Evolutionary conservation across 2,329 filamentous ascomycete genomes (phyloP).

Genomic region (Epicoccum nigrum): DNA sequence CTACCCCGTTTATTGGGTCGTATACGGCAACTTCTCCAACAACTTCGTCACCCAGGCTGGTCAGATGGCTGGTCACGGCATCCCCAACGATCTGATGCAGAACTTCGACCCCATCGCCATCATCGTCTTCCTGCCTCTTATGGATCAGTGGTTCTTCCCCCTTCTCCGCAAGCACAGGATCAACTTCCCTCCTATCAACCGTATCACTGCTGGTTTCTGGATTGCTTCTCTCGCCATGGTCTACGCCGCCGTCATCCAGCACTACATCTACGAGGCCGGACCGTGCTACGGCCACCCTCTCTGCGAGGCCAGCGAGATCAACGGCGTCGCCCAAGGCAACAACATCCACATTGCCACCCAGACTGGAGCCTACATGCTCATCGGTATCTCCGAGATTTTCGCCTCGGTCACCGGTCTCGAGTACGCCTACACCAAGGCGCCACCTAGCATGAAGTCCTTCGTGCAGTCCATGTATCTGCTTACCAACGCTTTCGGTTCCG

Average conservation of each 20-base stretch:
- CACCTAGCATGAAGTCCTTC: conserved; percentile 56
- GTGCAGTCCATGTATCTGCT: conserved; percentile 63
- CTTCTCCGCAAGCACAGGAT: conserved; percentile 50
- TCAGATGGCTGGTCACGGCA: conserved; percentile 53
- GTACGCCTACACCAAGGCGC: conserved; percentile 57
- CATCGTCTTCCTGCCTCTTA: conserved; percentile 54
- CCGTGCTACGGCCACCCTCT: conserved; percentile 58
- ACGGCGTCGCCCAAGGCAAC: conserved; percentile 44
- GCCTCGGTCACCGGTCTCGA: conserved; percentile 56
- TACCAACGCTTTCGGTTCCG: conserved; percentile 65
- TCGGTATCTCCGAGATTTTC: conserved; percentile 56
- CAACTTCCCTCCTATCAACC: conserved; percentile 58
- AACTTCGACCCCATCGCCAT: conserved; percentile 56
- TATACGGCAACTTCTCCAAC: conserved; percentile 50
- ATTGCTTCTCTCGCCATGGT: conserved; percentile 59
- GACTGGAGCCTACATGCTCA: conserved; percentile 55
- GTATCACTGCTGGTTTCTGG: conserved; percentile 60
- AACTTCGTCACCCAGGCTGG: conserved; percentile 55
- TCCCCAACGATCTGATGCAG: conserved; percentile 57
- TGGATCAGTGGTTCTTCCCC: conserved; percentile 53
- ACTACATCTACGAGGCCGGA: conserved; percentile 61
- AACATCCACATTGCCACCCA: conserved; percentile 55
- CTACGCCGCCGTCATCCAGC: conserved; percentile 64
- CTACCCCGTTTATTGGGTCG: conserved; percentile 56
- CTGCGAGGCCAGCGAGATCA: conserved; percentile 39